Percentiles rank a stretch among this genome's conserved stretches.
phyloP scores from a whole-genome alignment of 306 rosid species.

The Fragaria nilgerrensis region DNA sequence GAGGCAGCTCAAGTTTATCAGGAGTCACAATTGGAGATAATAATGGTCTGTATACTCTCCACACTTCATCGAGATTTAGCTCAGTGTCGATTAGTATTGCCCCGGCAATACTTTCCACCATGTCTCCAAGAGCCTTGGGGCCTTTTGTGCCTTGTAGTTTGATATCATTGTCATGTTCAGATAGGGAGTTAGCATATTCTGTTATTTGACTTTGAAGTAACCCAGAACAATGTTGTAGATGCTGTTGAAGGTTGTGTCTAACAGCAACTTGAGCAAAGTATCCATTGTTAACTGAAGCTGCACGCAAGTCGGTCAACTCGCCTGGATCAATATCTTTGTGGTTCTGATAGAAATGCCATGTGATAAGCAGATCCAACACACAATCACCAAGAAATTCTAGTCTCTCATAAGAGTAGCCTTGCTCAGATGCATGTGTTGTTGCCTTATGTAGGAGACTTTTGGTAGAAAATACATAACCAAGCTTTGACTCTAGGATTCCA shows the following conservation, averaged over 20 bases:
- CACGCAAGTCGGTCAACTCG: conserved; percentile 80
- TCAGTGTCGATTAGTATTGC: conserved; percentile 78
- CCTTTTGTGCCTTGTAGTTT: conserved; percentile 47
- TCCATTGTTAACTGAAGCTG: conserved; percentile 85
- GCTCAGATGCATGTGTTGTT: conserved; percentile 61
- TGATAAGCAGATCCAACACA: conserved; percentile 83
- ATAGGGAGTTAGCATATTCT: conserved; percentile 50
- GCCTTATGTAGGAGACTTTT: conserved; percentile 84
- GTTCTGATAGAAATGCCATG: conserved; percentile 69
- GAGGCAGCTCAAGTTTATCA: conserved; percentile 81
- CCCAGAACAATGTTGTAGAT: conserved; percentile 69
- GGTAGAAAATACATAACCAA: conserved; percentile 60
- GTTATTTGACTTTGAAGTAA: conserved; percentile 57
- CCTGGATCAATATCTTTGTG: conserved; percentile 71
- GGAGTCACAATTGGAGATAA: conserved; percentile 91
- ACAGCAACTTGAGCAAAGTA: conserved; percentile 79
- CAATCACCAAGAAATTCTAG: conserved; percentile 93
- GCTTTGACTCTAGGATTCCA: conserved; percentile 58
- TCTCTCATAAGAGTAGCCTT: conserved; percentile 32
- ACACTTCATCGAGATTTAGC: conserved; percentile 68
- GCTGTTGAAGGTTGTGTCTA: conserved; percentile 59
- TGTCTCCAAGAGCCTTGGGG: conserved; percentile 94
- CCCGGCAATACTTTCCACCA: conserved; percentile 91
- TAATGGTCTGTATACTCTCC: conserved; percentile 71
- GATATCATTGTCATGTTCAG: conserved; percentile 40